Conservation (phyloP, 78 protist species). For the Tieghemostelium lacteum region DNA sequence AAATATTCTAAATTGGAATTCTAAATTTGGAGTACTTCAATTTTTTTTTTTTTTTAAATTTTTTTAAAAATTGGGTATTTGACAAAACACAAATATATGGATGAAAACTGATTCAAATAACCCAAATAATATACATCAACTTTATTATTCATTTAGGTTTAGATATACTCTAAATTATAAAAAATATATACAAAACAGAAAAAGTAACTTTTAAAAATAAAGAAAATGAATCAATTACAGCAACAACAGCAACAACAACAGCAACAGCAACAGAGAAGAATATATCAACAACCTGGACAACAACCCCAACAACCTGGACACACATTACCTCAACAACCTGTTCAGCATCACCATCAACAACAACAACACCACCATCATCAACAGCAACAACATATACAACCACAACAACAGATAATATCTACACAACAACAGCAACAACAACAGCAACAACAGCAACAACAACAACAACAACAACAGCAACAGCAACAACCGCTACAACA, state of each 20-base stretch:
- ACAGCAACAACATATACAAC: slow-evolving; percentile 7
- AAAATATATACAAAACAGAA: too few relatives aligned
- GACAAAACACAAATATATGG: too few relatives aligned
- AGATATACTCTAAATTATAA: too few relatives aligned
- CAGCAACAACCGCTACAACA: slow-evolving; percentile 11
- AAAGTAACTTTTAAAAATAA: too few relatives aligned
- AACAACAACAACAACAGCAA: neutral
- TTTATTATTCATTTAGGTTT: too few relatives aligned
- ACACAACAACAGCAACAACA: neutral
- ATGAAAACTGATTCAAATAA: too few relatives aligned
- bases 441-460: neutral
- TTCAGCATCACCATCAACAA: neutral
- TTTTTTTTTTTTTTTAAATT: too few relatives aligned
- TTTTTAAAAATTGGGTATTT: too few relatives aligned
- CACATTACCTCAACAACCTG: neutral
- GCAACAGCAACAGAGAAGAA: neutral
- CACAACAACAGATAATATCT: slow-evolving; percentile 3
- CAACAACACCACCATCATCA: slow-evolving; percentile 23
- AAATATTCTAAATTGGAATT: too few relatives aligned
- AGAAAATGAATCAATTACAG: neutral
- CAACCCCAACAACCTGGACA: neutral
- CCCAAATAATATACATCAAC: too few relatives aligned
- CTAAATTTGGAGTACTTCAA: too few relatives aligned
- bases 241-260: slow-evolving; percentile 14
- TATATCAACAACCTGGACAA: slow-evolving; percentile 4